Evolutionary conservation across 2,329 filamentous ascomycete genomes (phyloP).

Genomic region (Xenoacremonium recifei): DNA sequence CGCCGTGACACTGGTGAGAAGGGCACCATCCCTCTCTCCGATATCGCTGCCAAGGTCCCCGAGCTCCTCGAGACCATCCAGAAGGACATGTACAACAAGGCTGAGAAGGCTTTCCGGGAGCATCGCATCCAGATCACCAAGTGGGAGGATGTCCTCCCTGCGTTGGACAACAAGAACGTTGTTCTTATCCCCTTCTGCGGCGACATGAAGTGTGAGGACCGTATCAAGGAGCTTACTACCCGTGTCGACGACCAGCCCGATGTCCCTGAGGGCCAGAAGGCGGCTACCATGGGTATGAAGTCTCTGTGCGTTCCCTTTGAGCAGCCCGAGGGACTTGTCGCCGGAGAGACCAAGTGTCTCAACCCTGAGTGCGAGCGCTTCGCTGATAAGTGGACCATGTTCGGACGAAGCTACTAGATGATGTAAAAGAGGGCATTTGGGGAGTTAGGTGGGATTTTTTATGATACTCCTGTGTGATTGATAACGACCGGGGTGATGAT

Average conservation of each 20-base stretch:
- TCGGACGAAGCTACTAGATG: slow-evolving; percentile 69
- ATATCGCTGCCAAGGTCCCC: slow-evolving; percentile 72
- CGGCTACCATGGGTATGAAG: slow-evolving; percentile 65
- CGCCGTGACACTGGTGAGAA: slow-evolving; percentile 88
- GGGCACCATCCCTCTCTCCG: slow-evolving; percentile 71
- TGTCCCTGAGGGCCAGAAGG: slow-evolving; percentile 51
- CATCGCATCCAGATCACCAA: slow-evolving; percentile 80
- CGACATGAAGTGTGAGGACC: slow-evolving; percentile 79
- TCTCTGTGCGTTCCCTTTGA: slow-evolving; percentile 73
- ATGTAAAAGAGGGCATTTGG: slow-evolving; percentile 14
- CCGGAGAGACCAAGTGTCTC: slow-evolving; percentile 85
- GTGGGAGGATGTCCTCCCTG: slow-evolving; percentile 89
- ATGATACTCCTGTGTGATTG: slow-evolving; percentile 29
- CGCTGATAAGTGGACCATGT: slow-evolving; percentile 89
- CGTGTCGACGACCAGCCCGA: slow-evolving; percentile 63
- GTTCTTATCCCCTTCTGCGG: slow-evolving; percentile 90
- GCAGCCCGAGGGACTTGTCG: slow-evolving; percentile 76
- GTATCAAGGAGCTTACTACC: slow-evolving; percentile 90
- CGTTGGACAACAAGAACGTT: slow-evolving; percentile 89
- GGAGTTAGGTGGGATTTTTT: slow-evolving; percentile 28
- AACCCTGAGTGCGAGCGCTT: slow-evolving; percentile 79
- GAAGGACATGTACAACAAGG: slow-evolving; percentile 73
- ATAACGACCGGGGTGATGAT: slow-evolving; percentile 27
- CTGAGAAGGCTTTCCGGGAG: slow-evolving; percentile 72
- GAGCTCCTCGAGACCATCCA: slow-evolving; percentile 88